Percentiles rank a stretch among this genome's conserved stretches.
Conservation (phyloP, 257 asterid species). For the Eucommia ulmoides region DNA sequence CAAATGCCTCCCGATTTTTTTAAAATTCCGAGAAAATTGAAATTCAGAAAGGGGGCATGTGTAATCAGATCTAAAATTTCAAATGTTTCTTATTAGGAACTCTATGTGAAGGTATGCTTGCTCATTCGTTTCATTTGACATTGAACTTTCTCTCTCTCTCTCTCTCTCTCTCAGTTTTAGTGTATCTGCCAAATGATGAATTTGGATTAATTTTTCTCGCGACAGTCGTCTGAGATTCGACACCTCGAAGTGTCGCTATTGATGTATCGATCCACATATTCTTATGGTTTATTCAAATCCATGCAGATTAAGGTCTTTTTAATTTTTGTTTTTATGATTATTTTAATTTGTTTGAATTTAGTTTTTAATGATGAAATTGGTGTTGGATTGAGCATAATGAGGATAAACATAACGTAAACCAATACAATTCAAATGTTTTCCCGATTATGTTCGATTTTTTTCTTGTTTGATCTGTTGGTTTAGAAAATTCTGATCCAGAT, state of each 20-base stretch:
- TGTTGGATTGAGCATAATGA: constrained; percentile 29
- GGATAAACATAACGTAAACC: constrained; percentile 28
- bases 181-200: constrained; percentile 50
- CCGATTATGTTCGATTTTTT: too few relatives aligned
- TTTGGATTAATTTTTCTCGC: constrained; percentile 56
- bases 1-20: too few relatives aligned
- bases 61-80: too few relatives aligned
- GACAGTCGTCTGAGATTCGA: constrained; percentile 92
- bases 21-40: too few relatives aligned
- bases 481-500: too few relatives aligned
- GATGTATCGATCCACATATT: constrained; percentile 44
- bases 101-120: background rate
- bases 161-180: background rate
- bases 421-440: constrained; percentile 31
- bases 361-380: background rate
- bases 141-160: background rate
- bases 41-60: too few relatives aligned
- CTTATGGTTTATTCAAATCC: constrained; percentile 30
- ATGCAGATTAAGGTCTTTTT: background rate
- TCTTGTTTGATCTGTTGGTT: too few relatives aligned
- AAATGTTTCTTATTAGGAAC: too few relatives aligned
- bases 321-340: too few relatives aligned
- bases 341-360: background rate
- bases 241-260: constrained; percentile 23
- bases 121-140: background rate